These are phyloP conservation scores for Thinopyrum elongatum DNA, from an alignment of 176 grass and related monocot species.

Conservation along the genomic window DNA sequence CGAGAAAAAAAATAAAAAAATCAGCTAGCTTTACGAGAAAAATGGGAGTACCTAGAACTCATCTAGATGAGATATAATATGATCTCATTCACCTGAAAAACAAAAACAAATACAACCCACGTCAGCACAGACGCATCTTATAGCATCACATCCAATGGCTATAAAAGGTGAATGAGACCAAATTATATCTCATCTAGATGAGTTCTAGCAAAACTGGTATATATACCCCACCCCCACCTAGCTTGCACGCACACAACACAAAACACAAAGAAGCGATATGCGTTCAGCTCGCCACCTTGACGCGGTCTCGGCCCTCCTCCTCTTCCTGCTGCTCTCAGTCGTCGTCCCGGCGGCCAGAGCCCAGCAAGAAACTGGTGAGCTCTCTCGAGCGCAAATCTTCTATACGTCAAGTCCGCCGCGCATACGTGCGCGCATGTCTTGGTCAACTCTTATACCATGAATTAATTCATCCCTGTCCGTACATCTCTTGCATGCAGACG, in stretches of 20 bases:
- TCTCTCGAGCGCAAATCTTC: neutral
- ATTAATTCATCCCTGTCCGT: neutral
- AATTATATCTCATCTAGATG: too few relatives aligned
- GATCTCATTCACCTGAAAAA: too few relatives aligned
- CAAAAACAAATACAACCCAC: too few relatives aligned
- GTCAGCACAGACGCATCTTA: too few relatives aligned
- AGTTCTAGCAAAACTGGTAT: too few relatives aligned
- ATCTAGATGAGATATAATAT: too few relatives aligned
- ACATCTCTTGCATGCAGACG: constrained; percentile 37
- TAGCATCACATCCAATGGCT: too few relatives aligned
- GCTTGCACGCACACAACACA: neutral
- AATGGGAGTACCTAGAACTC: too few relatives aligned
- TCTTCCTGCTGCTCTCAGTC: neutral
- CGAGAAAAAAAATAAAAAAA: too few relatives aligned
- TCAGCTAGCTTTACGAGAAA: too few relatives aligned
- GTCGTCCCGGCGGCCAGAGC: constrained; percentile 17
- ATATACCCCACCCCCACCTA: neutral
- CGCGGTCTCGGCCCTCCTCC: neutral
- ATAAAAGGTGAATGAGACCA: too few relatives aligned
- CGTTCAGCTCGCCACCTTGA: neutral
- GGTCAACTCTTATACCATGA: neutral
- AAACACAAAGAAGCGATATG: neutral
- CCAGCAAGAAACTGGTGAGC: constrained; percentile 36
- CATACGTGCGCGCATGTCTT: neutral
- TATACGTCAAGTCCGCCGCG: neutral